phyloP scores from a whole-genome alignment of 2,329 filamentous ascomycete species.

The Exophiala lecanii-corni region DNA sequence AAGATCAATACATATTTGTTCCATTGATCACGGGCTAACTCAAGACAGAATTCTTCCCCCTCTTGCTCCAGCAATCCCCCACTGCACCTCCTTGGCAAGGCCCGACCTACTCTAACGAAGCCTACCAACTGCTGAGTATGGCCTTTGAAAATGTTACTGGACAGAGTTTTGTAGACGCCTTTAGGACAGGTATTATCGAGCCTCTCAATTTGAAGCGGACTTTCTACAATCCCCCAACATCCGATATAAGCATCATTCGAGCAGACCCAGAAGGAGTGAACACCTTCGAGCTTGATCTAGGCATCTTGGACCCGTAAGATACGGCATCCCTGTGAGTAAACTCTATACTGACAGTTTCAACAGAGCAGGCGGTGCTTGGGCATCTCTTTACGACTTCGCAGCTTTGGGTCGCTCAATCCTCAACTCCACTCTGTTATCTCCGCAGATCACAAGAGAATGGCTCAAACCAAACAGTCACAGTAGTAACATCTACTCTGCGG shows the following conservation, averaged over 20 bases:
- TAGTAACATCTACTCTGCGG: conserved; percentile 27
- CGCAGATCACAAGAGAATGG: conserved; percentile 40
- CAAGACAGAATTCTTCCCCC: conserved; percentile 3
- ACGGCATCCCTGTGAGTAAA: conserved; percentile 29
- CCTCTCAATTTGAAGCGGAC: conserved; percentile 39
- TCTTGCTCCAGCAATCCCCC: conserved; percentile 10
- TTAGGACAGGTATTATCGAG: conserved; percentile 24
- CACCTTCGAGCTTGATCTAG: conserved; percentile 4
- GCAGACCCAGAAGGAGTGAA: conserved; percentile 29
- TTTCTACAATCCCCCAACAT: conserved; percentile 30
- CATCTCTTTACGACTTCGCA: conserved; percentile 40
- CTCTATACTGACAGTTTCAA: conserved; percentile 40
- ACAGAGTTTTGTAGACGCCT: conserved; percentile 32
- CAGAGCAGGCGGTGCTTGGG: conserved; percentile 40
- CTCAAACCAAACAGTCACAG: conserved; percentile 41
- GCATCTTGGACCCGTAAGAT: conserved; percentile 1
- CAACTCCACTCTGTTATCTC: conserved; percentile 33
- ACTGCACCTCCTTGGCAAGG: conserved; percentile 28
- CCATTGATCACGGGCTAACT: background rate
- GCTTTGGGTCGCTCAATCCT: conserved; percentile 43
- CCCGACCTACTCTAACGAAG: conserved; percentile 35
- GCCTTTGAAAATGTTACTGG: conserved; percentile 39
- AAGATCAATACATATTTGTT: background rate
- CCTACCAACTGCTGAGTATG: conserved; percentile 35
- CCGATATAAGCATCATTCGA: conserved; percentile 32